These are phyloP conservation scores for Pseudocercospora musae DNA, from an alignment of 2,329 filamentous ascomycete species.

Conservation along the genomic window DNA sequence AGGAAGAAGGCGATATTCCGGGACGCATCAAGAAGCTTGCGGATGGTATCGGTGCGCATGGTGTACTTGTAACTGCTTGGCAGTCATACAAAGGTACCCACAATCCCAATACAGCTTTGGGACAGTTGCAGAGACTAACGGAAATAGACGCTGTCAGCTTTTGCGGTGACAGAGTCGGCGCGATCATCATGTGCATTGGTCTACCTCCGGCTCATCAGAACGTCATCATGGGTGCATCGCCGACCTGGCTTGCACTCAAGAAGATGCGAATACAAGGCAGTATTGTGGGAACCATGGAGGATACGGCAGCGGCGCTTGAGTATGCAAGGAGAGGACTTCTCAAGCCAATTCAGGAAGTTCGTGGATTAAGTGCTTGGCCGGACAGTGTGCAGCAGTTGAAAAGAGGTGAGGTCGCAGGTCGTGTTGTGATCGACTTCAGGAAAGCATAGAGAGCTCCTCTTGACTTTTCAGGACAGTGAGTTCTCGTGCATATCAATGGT, in stretches of 20 bases:
- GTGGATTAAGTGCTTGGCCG: slow-evolving; percentile 45
- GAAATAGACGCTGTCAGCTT: slow-evolving; percentile 38
- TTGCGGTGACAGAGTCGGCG: slow-evolving; percentile 47
- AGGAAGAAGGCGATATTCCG: slow-evolving; percentile 37
- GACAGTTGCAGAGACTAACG: too few species aligned
- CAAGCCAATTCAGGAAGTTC: slow-evolving; percentile 50
- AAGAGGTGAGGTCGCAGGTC: slow-evolving; percentile 50
- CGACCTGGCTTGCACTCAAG: slow-evolving; percentile 34
- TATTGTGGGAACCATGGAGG: slow-evolving; percentile 47
- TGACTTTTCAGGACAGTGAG: too few species aligned
- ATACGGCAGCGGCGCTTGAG: slow-evolving; percentile 44
- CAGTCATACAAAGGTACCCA: slow-evolving; percentile 31
- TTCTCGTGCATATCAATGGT: too few species aligned
- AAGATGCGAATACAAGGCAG: slow-evolving; percentile 35
- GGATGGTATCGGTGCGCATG: slow-evolving; percentile 48
- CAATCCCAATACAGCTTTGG: too few species aligned
- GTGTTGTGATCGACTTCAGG: slow-evolving; percentile 50
- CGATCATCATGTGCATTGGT: slow-evolving; percentile 50
- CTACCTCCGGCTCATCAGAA: slow-evolving; percentile 33
- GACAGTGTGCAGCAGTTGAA: slow-evolving; percentile 51
- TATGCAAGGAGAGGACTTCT: slow-evolving; percentile 50
- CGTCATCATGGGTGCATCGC: slow-evolving; percentile 36
- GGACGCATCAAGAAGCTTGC: slow-evolving; percentile 46
- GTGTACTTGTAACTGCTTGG: slow-evolving; percentile 38
- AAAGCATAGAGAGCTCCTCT: slow-evolving; percentile 3